phyloP scores from a whole-genome alignment of 345 rosid genomes.

The Arabidopsis suecica region DNA sequence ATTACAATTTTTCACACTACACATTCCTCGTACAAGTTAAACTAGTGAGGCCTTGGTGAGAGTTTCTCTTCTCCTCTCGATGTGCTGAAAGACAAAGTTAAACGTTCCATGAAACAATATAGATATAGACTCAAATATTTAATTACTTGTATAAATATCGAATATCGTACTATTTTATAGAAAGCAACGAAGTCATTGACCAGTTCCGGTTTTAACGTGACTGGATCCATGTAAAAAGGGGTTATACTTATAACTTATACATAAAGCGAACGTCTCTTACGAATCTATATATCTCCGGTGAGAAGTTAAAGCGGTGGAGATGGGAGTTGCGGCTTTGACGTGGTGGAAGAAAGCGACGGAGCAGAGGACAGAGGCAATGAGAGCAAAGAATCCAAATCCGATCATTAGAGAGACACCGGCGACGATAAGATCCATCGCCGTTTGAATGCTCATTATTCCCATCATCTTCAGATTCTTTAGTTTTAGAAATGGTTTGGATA shows the following conservation, averaged over 20 bases:
- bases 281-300: neutral
- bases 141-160: neutral
- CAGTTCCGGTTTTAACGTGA: neutral
- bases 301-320: conserved; percentile 1
- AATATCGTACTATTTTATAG: neutral
- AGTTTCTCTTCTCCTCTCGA: neutral
- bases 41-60: neutral
- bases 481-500: neutral
- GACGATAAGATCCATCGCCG: conserved; percentile 63
- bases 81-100: neutral
- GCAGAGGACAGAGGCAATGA: conserved; percentile 71
- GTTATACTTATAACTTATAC: neutral
- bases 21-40: neutral
- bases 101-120: neutral
- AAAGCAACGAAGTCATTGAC: neutral
- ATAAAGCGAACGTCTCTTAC: neutral
- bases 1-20: neutral
- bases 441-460: conserved; percentile 38
- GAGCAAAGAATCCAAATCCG: conserved; percentile 70
- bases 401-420: conserved; percentile 73
- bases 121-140: neutral
- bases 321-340: conserved; percentile 50
- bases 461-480: conserved; percentile 25
- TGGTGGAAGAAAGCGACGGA: conserved; percentile 74
- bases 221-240: neutral